These are phyloP conservation scores for Trypanosoma grayi DNA, from an alignment of 208 protist genomes.

Conservation along the genomic window DNA sequence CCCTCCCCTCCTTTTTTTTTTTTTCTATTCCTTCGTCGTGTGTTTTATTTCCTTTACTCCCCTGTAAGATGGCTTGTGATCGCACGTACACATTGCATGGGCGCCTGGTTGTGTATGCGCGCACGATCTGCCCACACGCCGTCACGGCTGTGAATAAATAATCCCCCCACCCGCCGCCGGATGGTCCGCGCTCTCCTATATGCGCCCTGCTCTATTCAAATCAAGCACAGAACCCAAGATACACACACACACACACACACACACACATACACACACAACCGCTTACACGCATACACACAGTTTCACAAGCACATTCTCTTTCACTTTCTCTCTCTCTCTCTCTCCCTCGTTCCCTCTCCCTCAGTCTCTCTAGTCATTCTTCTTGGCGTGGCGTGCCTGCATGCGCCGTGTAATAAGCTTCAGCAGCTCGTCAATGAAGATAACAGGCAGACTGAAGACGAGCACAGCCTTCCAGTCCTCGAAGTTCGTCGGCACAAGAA, in stretches of 20 bases:
- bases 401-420: conserved; percentile 71
- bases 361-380: conserved; percentile 17
- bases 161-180: no score
- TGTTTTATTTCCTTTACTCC: not conserved
- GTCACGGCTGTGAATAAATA: no score
- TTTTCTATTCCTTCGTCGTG: not conserved
- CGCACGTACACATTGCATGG: no score
- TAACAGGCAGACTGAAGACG: conserved; percentile 87
- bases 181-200: no score
- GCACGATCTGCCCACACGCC: no score
- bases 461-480: conserved; percentile 90
- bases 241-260: not conserved
- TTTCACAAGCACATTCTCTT: not conserved
- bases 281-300: not conserved
- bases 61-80: no score
- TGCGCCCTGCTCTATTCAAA: not conserved
- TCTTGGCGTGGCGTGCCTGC: conserved; percentile 5
- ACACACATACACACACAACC: not conserved
- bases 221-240: not conserved
- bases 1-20: not conserved
- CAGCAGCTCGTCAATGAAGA: conserved; percentile 94
- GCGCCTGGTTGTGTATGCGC: no score
- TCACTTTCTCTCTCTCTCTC: conserved; percentile 10
- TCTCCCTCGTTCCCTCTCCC: not conserved
- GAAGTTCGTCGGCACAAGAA: conserved; percentile 66